Evolutionary conservation across 805 yeast genomes (phyloP), one percentile per base, ranked within the genome.

Genomic region (Clavispora santaluciae): DNA sequence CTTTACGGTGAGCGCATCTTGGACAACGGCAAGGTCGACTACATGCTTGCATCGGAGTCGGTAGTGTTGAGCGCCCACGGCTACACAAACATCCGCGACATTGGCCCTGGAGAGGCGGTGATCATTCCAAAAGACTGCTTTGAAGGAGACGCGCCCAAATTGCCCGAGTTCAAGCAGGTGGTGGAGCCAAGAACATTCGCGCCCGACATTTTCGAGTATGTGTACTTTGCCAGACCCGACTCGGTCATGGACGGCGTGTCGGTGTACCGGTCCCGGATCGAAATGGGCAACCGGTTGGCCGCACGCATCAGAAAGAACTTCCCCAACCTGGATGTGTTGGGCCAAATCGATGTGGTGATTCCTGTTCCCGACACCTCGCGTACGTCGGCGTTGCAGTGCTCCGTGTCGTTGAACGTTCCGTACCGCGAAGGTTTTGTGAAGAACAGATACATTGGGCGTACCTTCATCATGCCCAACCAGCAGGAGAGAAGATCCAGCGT

Each of bases 341-440:
- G 68, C 31, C 78, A 78, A 45, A 83, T 93, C 41, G 99, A 93
- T 56, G 99, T 91, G 35, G 95, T 93, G 28, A 87, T 93, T 43
- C 97, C 99, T 2, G 99, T 93, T 11, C 99, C 99, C 9, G 99
- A 93, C 62, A 93, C 99, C 6, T 83, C 98, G n/a, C 79, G 98
- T 64, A 90, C 95, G 33, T 83, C 96, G 17, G 98, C 98, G 1
- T 66, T 90, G 45, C 93, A 93, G 59, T 84, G 95, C 64, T 91
- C 98, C 1, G 90, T 85, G 26, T 72, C 80, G 36, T 72, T 93
- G 48, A 76, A 79, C 35, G 60, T 88, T 15, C 95, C 95, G 15
- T 93, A 88, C 67, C 79, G 99, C 59, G 99, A 93, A 68, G 99
- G 97, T 20, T 93, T 93, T 60, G 95, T 93, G 48, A 93, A 93